Base-by-base conservation (phyloP, 306 rosid genomes). In the Casuarina equisetifolia region DNA sequence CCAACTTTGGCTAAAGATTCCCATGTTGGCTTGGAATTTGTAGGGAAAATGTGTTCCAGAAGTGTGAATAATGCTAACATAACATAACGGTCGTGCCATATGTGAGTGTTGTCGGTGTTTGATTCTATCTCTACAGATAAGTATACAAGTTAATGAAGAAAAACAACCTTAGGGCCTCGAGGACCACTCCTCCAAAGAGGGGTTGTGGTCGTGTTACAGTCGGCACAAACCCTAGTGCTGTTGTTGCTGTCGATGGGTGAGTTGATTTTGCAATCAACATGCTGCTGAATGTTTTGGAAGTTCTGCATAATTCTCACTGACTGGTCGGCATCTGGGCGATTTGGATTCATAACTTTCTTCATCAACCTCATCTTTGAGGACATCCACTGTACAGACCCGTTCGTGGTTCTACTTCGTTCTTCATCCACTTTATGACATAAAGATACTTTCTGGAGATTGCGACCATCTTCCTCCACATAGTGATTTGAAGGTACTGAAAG, bases 131-230 rank as follows among this genome's bases (percentile, higher is more conserved):
- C 32, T 25, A 25, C 32, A 25, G 32, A 25, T 25, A 25, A 25
- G 32, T 25, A 25, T 25, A 25, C 32, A 45, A 45, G 6, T 7
- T n/a, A 39, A 8, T 10, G 5, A 67, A 39, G 9, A 39, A 59
- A n/a, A 25, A 71, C 61, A 9, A 94, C 98, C 98, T 92, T 94
- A 67, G 98, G 98, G 73, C 97, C 98, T 74, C 78, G 86, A 80
- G 98, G 98, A 82, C 98, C 98, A 84, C 96, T 88, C 69, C 97
- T 87, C 98, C 96, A 94, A 67, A 94, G 98, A 69, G 98, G 97
- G 82, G 97, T 94, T 69, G 78, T 81, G 75, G 78, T 90, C 38
- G 98, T 92, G 74, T 84, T 83, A 73, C 98, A 94, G 17, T 92
- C 97, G 6, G 90, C 78, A 67, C 98, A 94, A 92, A 90, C 96